A percentile compares a stretch with the other conserved stretches of the same genome.
phyloP scores from a whole-genome alignment of 2,329 filamentous ascomycete species.

The Lasiodiplodia gonubiensis region DNA sequence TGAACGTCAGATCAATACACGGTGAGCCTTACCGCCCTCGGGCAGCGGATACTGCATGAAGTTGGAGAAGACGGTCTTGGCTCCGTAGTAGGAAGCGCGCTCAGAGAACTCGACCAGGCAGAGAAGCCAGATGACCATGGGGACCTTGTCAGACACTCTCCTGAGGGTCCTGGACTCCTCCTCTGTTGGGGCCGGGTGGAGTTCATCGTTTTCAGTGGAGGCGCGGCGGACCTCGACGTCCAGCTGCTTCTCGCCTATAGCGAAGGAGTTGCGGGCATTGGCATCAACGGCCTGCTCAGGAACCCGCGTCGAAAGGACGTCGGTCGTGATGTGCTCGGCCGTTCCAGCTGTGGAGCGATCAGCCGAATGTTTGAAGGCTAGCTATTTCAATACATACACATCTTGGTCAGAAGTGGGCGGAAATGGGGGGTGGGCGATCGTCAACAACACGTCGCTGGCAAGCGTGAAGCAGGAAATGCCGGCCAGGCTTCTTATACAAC shows the following conservation, averaged over 20 bases:
- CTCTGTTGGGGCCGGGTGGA: slow-evolving; percentile 47
- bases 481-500: neutral
- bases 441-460: slow-evolving; percentile 12
- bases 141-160: slow-evolving; percentile 58
- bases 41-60: slow-evolving; percentile 68
- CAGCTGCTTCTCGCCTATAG: slow-evolving; percentile 2
- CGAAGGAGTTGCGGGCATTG: slow-evolving; percentile 11
- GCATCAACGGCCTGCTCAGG: neutral
- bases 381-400: slow-evolving; percentile 13
- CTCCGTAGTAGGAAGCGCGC: slow-evolving; percentile 66
- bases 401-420: neutral
- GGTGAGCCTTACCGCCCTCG: slow-evolving; percentile 34
- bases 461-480: neutral
- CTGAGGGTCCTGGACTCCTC: slow-evolving; percentile 55
- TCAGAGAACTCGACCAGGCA: slow-evolving; percentile 67
- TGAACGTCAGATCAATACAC: neutral
- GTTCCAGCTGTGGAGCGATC: slow-evolving; percentile 1
- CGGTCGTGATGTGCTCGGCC: slow-evolving; percentile 9
- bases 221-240: neutral
- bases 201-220: neutral
- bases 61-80: slow-evolving; percentile 63
- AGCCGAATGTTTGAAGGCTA: neutral
- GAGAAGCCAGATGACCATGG: slow-evolving; percentile 61
- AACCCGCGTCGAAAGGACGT: slow-evolving; percentile 12
- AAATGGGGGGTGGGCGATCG: neutral